Evolutionary conservation across 305 asterid genomes (phyloP).

Genomic region (Plantago lanceolata): DNA sequence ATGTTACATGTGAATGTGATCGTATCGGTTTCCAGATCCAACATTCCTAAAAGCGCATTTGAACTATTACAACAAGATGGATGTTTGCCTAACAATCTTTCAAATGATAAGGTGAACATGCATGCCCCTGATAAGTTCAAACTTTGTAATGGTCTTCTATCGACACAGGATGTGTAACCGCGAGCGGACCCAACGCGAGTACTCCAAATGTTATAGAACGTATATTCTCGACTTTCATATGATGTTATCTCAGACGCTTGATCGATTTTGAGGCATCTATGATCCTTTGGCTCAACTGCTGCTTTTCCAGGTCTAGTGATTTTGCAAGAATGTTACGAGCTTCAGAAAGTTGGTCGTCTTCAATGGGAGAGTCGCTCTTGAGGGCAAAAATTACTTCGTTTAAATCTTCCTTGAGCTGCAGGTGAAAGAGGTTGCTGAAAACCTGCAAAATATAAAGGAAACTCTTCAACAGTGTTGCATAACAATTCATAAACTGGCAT

Average conservation of each 20-base stretch:
- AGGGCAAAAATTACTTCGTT: conserved; percentile 79
- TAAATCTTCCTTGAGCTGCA: conserved; percentile 80
- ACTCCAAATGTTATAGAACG: not conserved
- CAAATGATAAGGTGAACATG: not conserved
- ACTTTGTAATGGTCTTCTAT: not conserved
- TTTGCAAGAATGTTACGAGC: conserved; percentile 39
- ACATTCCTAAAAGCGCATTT: no score
- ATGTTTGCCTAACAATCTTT: not conserved
- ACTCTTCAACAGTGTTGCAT: no score
- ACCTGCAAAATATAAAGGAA: conserved; percentile 45
- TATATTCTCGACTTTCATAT: no score
- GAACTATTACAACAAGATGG: not conserved
- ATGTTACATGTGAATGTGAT: not conserved
- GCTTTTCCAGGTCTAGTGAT: conserved; percentile 38
- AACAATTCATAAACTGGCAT: no score
- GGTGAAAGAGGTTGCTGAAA: conserved; percentile 56
- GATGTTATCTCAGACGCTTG: conserved; percentile 35
- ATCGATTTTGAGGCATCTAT: conserved; percentile 42
- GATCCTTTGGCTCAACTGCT: conserved; percentile 37
- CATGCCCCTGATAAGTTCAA: not conserved
- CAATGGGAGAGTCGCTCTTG: conserved; percentile 34
- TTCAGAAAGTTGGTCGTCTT: conserved; percentile 41
- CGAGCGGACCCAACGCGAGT: not conserved
- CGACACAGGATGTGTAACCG: not conserved
- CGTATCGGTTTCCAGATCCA: no score